Evolutionary conservation across 2,329 filamentous ascomycete genomes (phyloP).

Genomic region (Trichoderma sp.): DNA sequence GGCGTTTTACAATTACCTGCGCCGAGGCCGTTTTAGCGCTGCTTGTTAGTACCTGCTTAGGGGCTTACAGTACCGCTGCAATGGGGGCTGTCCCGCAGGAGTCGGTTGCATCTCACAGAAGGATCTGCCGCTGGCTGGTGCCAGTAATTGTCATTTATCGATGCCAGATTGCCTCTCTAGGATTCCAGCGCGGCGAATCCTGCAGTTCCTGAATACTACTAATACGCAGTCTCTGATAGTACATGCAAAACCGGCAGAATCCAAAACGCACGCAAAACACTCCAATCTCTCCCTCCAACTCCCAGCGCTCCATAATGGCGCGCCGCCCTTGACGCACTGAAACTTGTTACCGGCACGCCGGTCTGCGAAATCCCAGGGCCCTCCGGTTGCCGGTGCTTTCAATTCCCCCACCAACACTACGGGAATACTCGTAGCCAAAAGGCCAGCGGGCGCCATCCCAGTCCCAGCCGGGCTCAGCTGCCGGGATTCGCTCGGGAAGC

Average conservation of each 20-base stretch:
- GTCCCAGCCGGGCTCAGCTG: not conserved
- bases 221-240: not conserved
- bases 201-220: not conserved
- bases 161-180: too few species aligned
- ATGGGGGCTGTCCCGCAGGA: not conserved
- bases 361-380: not conserved
- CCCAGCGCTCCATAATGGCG: not conserved
- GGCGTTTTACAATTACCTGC: slow-evolving; percentile 12
- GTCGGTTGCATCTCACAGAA: not conserved
- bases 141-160: not conserved
- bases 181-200: not conserved
- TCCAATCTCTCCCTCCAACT: not conserved
- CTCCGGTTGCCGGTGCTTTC: not conserved
- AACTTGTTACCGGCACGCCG: not conserved
- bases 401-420: not conserved
- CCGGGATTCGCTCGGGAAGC: slow-evolving; percentile 12
- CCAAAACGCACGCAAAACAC: not conserved
- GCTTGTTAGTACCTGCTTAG: not conserved
- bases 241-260: not conserved
- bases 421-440: not conserved
- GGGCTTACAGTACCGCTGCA: not conserved
- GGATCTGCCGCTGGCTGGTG: not conserved
- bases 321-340: not conserved
- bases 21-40: not conserved
- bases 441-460: not conserved